Evolutionary conservation across 2,329 filamentous ascomycete species (phyloP), one percentile per base, ranked within the genome.

Genomic region (Zymoseptoria passerinii): DNA sequence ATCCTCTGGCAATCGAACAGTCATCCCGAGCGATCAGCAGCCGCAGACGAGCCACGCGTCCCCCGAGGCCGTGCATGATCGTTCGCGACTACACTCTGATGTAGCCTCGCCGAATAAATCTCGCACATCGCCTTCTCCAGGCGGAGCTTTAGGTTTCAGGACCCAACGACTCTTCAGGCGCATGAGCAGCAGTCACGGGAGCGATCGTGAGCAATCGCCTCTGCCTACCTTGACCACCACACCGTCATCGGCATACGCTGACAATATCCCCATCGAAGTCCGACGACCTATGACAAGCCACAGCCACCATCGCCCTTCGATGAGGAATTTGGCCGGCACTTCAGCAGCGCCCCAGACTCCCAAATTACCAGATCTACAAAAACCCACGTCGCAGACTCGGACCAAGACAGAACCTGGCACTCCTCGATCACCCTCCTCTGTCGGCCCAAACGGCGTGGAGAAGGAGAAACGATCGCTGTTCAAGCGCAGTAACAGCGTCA

Each of bases 91-190:
- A 44, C 50, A 58, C 50, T 52, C 58, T 4, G 52, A 49, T 18
- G 18, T 63, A 4, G 40, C 58, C 13, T 64, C 63, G 18, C 57
- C 58, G 2, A 23, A 55, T 1, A 59, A 59, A 13, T 60, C 62
- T n/a, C 59, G 61, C 3, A 57, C 59, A 13, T 66, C 66, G 9
- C 54, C 65, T 7, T 67, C 67, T 19, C 67, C 68, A 48, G 66
- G 59, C 16, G 61, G 63, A 19, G 64, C 63, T 10, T 57, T 71
- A 3, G 58, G 63, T 35, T 70, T 72, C 55, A 67, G 65, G 54
- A 69, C 68, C 10, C 68, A 68, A 40, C 62, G 59, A 29, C 63
- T 73, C 53, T 67, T 73, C 60, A 64, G 70, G 40, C 70, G 71
- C 20, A 64, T 70, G 57, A 71, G 65, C 57, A 69, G 66, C 56